Percentiles rank a stretch among this genome's conserved stretches.
Conservation (phyloP, 192 early-diverging fungal species). For the Blastocladiella britannica region DNA sequence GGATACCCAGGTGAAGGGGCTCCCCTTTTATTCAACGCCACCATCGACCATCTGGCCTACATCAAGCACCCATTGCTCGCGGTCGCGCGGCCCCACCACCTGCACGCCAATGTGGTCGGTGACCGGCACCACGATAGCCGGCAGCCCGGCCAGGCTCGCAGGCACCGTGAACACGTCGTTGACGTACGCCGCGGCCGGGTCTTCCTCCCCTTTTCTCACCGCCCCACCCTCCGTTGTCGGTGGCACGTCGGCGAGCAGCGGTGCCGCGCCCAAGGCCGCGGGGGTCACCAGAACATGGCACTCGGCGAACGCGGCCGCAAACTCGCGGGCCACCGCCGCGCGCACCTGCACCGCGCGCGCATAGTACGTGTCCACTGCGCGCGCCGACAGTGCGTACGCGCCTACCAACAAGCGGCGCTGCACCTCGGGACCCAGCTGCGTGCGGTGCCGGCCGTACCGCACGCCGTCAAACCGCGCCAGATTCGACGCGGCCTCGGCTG, state of each 20-base stretch:
- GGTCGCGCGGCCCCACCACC: slow-evolving; percentile 64
- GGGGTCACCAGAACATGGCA: slow-evolving; percentile 70
- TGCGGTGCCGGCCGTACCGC: slow-evolving; percentile 41
- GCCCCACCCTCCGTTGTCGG: not conserved
- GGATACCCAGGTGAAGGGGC: not conserved
- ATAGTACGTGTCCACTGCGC: not conserved
- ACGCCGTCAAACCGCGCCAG: slow-evolving; percentile 71
- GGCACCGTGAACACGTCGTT: slow-evolving; percentile 83
- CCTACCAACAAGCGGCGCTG: not conserved
- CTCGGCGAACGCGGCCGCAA: slow-evolving; percentile 2
- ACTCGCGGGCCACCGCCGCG: not conserved
- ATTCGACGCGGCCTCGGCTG: slow-evolving; percentile 82
- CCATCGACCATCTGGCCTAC: slow-evolving; percentile 19
- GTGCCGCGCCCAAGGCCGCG: slow-evolving; percentile 50
- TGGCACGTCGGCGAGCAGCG: slow-evolving; percentile 17
- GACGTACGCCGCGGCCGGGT: slow-evolving; percentile 35
- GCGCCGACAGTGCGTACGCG: not conserved
- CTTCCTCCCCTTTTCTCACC: slow-evolving; percentile 9
- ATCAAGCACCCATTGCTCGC: slow-evolving; percentile 38
- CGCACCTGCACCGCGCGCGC: not conserved
- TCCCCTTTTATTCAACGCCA: not conserved
- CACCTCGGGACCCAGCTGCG: not conserved
- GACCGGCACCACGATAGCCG: slow-evolving; percentile 8
- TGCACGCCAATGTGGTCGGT: slow-evolving; percentile 38
- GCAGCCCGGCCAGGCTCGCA: slow-evolving; percentile 58